Evolutionary conservation across 1,284 basidiomycete species (phyloP).

Genomic region (Ustilago cynodontis): DNA sequence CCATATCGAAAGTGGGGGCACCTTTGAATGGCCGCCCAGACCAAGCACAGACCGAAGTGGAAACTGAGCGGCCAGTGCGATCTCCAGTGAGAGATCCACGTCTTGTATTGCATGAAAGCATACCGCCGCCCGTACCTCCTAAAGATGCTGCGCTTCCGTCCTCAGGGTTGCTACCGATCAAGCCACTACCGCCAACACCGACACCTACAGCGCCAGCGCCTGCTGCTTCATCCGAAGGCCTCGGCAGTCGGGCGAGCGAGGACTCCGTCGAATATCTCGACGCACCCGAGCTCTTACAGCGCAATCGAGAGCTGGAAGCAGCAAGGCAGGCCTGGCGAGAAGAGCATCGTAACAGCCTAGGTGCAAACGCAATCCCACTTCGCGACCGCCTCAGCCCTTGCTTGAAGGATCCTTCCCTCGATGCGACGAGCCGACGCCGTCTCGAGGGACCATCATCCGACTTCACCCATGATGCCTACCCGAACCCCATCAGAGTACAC

Average conservation of each 20-base stretch:
- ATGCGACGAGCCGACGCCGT: not conserved
- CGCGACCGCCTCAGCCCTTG: slow-evolving; percentile 24
- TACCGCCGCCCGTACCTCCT: slow-evolving; percentile 29
- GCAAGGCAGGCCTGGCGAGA: slow-evolving; percentile 35
- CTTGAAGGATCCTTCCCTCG: slow-evolving; percentile 12
- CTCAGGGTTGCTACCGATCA: not conserved
- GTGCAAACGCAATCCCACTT: not conserved
- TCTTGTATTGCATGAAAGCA: slow-evolving; percentile 21
- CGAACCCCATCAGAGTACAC: slow-evolving; percentile 16
- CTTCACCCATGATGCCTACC: not conserved
- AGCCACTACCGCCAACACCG: slow-evolving; percentile 16
- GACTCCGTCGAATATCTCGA: slow-evolving; percentile 26
- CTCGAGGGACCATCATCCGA: not conserved
- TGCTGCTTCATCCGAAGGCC: not conserved
- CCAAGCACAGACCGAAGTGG: not conserved
- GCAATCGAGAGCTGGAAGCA: slow-evolving; percentile 19
- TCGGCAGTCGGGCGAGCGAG: not conserved
- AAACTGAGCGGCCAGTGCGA: not conserved
- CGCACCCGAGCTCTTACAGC: slow-evolving; percentile 16
- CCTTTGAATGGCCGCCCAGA: not conserved
- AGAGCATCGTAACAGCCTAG: slow-evolving; percentile 18
- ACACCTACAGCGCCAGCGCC: slow-evolving; percentile 9
- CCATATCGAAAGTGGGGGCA: not conserved
- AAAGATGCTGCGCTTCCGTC: slow-evolving; percentile 9
- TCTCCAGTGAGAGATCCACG: slow-evolving; percentile 12